These are phyloP conservation scores for Chaetomiaceae sp. DNA, from an alignment of 2,329 filamentous ascomycete species.

Conservation along the genomic window DNA sequence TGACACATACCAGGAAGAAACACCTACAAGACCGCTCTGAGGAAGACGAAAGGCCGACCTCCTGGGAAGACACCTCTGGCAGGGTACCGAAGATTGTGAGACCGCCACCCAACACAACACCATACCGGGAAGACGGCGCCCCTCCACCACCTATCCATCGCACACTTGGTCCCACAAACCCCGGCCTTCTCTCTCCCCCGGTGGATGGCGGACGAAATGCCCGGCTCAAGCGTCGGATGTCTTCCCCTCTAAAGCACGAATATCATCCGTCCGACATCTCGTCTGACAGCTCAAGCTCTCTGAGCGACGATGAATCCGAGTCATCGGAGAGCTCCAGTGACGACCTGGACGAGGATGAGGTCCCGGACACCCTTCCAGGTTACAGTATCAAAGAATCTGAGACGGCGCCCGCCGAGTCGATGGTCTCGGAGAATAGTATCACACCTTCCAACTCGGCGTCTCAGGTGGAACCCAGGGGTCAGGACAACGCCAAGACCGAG, in stretches of 20 bases:
- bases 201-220: slow-evolving; percentile 42
- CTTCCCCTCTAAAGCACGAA: slow-evolving; percentile 94
- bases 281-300: slow-evolving; percentile 56
- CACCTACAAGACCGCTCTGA: slow-evolving; percentile 21
- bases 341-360: slow-evolving; percentile 57
- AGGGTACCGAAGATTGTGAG: slow-evolving; percentile 36
- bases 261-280: slow-evolving; percentile 78
- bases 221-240: slow-evolving; percentile 65
- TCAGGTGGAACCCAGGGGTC: slow-evolving; percentile 59
- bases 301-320: slow-evolving; percentile 52
- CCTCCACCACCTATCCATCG: slow-evolving; percentile 53
- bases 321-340: slow-evolving; percentile 48
- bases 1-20: slow-evolving; percentile 34
- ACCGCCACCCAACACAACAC: slow-evolving; percentile 32
- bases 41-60: slow-evolving; percentile 29
- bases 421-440: slow-evolving; percentile 55
- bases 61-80: slow-evolving; percentile 37
- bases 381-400: slow-evolving; percentile 50
- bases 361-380: slow-evolving; percentile 55
- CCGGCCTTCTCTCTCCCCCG: slow-evolving; percentile 41
- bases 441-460: slow-evolving; percentile 79
- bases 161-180: slow-evolving; percentile 38
- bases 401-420: slow-evolving; percentile 36
- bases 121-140: slow-evolving; percentile 50
- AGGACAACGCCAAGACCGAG: slow-evolving; percentile 39